phyloP scores from a whole-genome alignment of 331 rosid species.

The Rosa hybrid region DNA sequence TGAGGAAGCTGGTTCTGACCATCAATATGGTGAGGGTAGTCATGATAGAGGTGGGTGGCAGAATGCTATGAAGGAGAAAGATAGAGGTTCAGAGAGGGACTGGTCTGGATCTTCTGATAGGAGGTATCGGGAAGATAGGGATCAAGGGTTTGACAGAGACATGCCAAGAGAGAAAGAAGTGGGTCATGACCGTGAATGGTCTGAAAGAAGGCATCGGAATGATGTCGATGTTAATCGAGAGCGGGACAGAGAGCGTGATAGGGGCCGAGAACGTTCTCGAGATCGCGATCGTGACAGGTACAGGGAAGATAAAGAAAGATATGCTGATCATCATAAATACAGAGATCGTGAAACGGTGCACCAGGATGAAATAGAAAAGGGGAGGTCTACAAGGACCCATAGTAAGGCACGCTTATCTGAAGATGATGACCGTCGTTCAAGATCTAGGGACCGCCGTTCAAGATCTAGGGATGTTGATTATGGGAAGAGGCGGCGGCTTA shows the following conservation, averaged over 20 bases:
- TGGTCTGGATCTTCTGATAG: constrained; percentile 88
- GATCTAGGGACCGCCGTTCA: constrained; percentile 83
- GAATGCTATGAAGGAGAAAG: constrained; percentile 71
- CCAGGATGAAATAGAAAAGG: constrained; percentile 86
- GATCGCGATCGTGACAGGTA: constrained; percentile 59
- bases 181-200: constrained; percentile 58
- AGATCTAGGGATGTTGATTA: constrained; percentile 90
- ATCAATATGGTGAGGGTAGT: constrained; percentile 79
- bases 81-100: constrained; percentile 82
- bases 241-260: constrained; percentile 64
- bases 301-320: constrained; percentile 78
- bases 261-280: constrained; percentile 50
- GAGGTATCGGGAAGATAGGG: constrained; percentile 77
- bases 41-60: constrained; percentile 85
- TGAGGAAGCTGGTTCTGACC: constrained; percentile 95
- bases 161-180: constrained; percentile 66
- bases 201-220: constrained; percentile 68
- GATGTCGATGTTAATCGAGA: constrained; percentile 69
- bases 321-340: constrained; percentile 84
- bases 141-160: constrained; percentile 69
- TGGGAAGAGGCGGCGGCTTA: constrained; percentile 86
- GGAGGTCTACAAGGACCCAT: constrained; percentile 79
- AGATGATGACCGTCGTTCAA: constrained; percentile 79
- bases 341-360: constrained; percentile 73
- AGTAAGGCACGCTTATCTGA: constrained; percentile 75